Conservation (phyloP, 2,329 filamentous ascomycete species). For the Salinomyces thailandicus region DNA sequence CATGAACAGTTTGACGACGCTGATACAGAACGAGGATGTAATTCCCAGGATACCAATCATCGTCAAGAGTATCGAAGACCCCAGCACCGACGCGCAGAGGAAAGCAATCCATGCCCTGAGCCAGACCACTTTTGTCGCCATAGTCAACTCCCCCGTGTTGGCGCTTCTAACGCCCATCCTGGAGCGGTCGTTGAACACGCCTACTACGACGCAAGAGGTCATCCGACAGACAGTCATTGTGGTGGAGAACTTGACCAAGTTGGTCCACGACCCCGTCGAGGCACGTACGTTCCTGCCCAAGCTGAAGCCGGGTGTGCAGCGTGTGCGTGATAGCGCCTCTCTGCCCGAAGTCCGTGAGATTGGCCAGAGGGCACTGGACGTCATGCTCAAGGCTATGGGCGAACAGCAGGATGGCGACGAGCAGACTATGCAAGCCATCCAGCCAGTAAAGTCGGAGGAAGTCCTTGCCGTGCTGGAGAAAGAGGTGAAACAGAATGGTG, state of each 20-base stretch:
- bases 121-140: slow-evolving; percentile 95
- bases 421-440: slow-evolving; percentile 46
- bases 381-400: slow-evolving; percentile 90
- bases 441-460: slow-evolving; percentile 60
- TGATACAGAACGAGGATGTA: slow-evolving; percentile 95
- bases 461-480: slow-evolving; percentile 64
- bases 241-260: slow-evolving; percentile 93
- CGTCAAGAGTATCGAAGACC: slow-evolving; percentile 90
- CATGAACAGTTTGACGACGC: slow-evolving; percentile 80
- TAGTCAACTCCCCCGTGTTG: slow-evolving; percentile 90
- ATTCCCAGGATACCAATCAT: slow-evolving; percentile 82
- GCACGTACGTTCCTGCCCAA: slow-evolving; percentile 91
- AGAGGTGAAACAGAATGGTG: slow-evolving; percentile 61
- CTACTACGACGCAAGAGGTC: slow-evolving; percentile 84
- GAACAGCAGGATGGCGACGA: slow-evolving; percentile 40
- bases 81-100: slow-evolving; percentile 75
- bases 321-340: slow-evolving; percentile 75
- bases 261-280: slow-evolving; percentile 92
- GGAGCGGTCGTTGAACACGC: slow-evolving; percentile 86
- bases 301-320: slow-evolving; percentile 84
- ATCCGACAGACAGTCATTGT: slow-evolving; percentile 92
- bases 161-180: slow-evolving; percentile 89
- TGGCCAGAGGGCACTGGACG: slow-evolving; percentile 66
- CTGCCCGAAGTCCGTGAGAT: slow-evolving; percentile 91
- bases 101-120: slow-evolving; percentile 96